A percentile compares a stretch with the other conserved stretches of the same genome.
Evolutionary conservation across 306 rosid genomes (phyloP).

Genomic region (Hippophae rhamnoides): DNA sequence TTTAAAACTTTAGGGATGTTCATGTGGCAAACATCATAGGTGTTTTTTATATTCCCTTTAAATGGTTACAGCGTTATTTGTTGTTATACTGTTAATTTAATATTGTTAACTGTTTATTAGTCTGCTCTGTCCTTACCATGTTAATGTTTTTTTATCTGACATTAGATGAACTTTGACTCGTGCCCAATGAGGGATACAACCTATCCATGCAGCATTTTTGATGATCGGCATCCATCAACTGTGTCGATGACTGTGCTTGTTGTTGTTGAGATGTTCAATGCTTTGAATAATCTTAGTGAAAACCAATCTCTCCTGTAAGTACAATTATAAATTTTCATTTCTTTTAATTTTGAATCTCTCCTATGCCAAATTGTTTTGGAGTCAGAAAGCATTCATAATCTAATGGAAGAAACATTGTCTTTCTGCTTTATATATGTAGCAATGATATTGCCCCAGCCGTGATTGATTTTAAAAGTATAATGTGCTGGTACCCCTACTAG

Average conservation of each 20-base stretch:
- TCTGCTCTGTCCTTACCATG: background rate
- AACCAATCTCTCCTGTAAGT: slow-evolving; percentile 97
- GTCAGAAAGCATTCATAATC: background rate
- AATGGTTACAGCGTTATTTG: no score
- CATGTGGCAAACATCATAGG: no score
- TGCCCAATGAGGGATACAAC: slow-evolving; percentile 79
- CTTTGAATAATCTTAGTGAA: slow-evolving; percentile 96
- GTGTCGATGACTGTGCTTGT: slow-evolving; percentile 98
- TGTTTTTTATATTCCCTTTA: no score
- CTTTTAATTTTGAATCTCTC: background rate
- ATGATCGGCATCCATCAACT: slow-evolving; percentile 92
- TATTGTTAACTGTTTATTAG: background rate
- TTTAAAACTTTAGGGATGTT: no score
- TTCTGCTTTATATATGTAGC: no score
- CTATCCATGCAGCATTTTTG: slow-evolving; percentile 88
- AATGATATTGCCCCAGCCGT: no score
- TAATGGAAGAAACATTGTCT: background rate
- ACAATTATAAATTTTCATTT: slow-evolving; percentile 13
- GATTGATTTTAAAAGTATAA: no score
- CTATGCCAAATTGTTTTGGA: background rate
- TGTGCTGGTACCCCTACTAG: no score
- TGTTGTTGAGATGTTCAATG: slow-evolving; percentile 97
- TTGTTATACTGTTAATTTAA: no score
- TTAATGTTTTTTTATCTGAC: background rate
- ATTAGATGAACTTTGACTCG: slow-evolving; percentile 80